Evolutionary conservation across 768 basidiomycete genomes (phyloP).

Genomic region (Mycena pura): DNA sequence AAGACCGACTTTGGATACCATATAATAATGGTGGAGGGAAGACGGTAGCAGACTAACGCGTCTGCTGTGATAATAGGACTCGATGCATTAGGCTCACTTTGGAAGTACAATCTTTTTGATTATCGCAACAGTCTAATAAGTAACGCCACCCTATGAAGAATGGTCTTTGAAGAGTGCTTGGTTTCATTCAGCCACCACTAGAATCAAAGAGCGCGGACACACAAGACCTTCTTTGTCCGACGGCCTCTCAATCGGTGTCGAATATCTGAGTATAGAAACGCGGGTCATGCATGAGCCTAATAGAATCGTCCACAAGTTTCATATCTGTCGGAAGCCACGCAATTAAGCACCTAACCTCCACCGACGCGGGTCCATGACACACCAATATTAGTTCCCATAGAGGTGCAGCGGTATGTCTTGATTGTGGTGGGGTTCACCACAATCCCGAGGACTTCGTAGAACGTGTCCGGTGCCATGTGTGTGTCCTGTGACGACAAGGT

Average conservation of each 20-base stretch:
- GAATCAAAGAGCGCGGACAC: no score
- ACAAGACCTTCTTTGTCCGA: no score
- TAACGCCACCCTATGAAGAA: no score
- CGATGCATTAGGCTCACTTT: no score
- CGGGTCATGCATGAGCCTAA: constrained; percentile 66
- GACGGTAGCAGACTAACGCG: constrained; percentile 48
- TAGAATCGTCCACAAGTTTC: constrained; percentile 65
- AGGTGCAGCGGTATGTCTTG: constrained; percentile 59
- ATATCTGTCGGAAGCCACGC: constrained; percentile 38
- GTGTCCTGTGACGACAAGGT: constrained; percentile 41
- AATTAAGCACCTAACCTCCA: constrained; percentile 12
- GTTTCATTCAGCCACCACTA: no score
- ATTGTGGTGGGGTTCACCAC: constrained; percentile 62
- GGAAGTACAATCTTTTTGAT: no score
- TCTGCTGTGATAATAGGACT: no score
- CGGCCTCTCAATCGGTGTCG: constrained; percentile 1
- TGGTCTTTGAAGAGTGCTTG: no score
- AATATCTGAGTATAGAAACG: constrained; percentile 61
- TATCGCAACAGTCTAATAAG: no score
- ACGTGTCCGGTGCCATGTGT: constrained; percentile 54
- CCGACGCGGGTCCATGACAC: constrained; percentile 27
- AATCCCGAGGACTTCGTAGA: constrained; percentile 71
- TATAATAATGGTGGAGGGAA: constrained; percentile 91
- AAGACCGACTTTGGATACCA: constrained; percentile 89
- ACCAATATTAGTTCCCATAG: constrained; percentile 71